A percentile compares a stretch with the other conserved stretches of the same genome.
phyloP scores from a whole-genome alignment of 208 protist genomes.

The Angomonas desouzai region DNA sequence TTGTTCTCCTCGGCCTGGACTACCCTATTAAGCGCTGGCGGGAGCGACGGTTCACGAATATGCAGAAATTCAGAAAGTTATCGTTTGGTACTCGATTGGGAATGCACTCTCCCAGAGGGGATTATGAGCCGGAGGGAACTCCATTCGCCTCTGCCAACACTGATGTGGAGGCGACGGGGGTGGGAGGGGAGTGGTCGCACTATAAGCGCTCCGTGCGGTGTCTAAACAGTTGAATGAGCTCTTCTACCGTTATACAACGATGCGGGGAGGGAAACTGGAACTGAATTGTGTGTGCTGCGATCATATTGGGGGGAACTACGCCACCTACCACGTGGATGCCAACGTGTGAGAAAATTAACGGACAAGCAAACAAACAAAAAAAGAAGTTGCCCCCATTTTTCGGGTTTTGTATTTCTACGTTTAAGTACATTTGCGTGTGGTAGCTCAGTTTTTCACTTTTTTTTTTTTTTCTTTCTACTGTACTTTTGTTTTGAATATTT shows the following conservation, averaged over 20 bases:
- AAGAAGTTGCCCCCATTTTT: neutral
- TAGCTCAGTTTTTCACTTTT: neutral
- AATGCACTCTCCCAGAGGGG: conserved; percentile 89
- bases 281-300: conserved; percentile 90
- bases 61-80: conserved; percentile 87
- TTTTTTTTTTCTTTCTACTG: neutral
- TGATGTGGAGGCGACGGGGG: conserved; percentile 11
- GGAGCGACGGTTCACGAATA: conserved; percentile 63
- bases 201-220: conserved; percentile 17
- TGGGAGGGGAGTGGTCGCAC: conserved; percentile 4
- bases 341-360: conserved; percentile 17
- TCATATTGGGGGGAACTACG: conserved; percentile 86
- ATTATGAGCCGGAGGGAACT: conserved; percentile 82
- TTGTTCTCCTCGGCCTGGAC: conserved; percentile 67
- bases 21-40: conserved; percentile 84
- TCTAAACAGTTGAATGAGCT: conserved; percentile 54
- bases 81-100: conserved; percentile 87
- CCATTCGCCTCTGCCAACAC: conserved; percentile 25
- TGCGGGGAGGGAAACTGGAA: conserved; percentile 71
- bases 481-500: neutral
- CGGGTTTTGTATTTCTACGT: neutral
- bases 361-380: neutral
- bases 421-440: neutral
- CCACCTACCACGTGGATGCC: conserved; percentile 59
- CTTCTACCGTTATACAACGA: conserved; percentile 77